These are phyloP conservation scores for Plantago ovata DNA, from an alignment of 257 asterid genomes.

Conservation along the genomic window DNA sequence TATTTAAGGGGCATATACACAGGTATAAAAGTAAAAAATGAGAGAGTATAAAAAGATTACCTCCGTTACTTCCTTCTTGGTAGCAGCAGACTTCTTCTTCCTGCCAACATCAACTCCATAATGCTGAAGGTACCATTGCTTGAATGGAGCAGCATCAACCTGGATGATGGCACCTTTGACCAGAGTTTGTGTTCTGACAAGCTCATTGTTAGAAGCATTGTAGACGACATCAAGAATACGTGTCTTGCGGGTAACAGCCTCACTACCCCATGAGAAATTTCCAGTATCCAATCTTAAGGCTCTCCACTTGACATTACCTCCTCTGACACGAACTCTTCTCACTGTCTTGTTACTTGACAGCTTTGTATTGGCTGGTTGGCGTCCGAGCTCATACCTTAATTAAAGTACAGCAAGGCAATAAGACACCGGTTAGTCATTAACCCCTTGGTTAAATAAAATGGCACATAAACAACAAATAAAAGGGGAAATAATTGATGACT, in stretches of 20 bases:
- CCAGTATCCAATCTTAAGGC: constrained; percentile 42
- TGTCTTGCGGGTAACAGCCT: constrained; percentile 39
- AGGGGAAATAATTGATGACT: no score
- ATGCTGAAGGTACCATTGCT: constrained; percentile 50
- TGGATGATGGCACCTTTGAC: constrained; percentile 40
- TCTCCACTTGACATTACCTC: constrained; percentile 43
- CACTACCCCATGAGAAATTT: constrained; percentile 43
- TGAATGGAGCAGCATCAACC: constrained; percentile 41
- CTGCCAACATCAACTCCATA: constrained; percentile 50
- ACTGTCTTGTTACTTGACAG: constrained; percentile 42
- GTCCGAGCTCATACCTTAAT: constrained; percentile 52
- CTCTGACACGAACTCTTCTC: constrained; percentile 37
- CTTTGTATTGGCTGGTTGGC: constrained; percentile 45
- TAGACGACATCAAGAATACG: constrained; percentile 38
- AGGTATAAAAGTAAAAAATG: no score
- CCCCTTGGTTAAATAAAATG: no score
- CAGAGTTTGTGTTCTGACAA: constrained; percentile 38
- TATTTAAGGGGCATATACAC: no score
- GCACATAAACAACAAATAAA: no score
- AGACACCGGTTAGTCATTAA: no score
- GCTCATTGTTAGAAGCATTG: constrained; percentile 45
- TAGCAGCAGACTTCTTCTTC: constrained; percentile 45
- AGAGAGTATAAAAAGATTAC: constrained; percentile 10
- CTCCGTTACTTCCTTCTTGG: constrained; percentile 48
- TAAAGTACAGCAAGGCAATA: constrained; percentile 8